Evolutionary conservation across 768 basidiomycete species (phyloP).

Genomic region (Boletales sp.): DNA sequence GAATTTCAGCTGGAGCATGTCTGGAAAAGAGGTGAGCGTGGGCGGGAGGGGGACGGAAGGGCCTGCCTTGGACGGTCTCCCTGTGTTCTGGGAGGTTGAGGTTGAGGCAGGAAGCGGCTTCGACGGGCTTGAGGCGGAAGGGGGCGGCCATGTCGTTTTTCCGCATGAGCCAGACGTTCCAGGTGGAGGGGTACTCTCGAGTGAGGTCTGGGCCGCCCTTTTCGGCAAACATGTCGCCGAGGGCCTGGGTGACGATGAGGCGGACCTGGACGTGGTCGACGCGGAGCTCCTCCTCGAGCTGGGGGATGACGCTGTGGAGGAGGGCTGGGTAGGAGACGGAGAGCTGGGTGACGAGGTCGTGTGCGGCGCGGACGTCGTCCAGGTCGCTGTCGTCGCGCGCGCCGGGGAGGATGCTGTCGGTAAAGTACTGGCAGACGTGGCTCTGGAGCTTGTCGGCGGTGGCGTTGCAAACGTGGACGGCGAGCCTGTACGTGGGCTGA

Average conservation of each 20-base stretch:
- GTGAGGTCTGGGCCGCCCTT: conserved; percentile 70
- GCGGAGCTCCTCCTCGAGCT: conserved; percentile 86
- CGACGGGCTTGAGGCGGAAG: conserved; percentile 79
- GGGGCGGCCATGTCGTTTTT: conserved; percentile 68
- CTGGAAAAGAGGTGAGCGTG: conserved; percentile 33
- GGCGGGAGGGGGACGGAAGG: not conserved
- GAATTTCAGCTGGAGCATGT: conserved; percentile 60
- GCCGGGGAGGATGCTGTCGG: conserved; percentile 73
- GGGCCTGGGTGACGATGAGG: conserved; percentile 74
- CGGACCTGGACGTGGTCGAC: conserved; percentile 71
- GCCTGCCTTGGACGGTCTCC: conserved; percentile 68
- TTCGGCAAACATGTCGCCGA: conserved; percentile 90
- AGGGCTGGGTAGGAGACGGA: conserved; percentile 76
- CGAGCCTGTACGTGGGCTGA: conserved; percentile 76
- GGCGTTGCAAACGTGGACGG: conserved; percentile 79
- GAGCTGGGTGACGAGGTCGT: conserved; percentile 81
- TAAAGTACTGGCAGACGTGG: conserved; percentile 88
- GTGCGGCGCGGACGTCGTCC: conserved; percentile 69
- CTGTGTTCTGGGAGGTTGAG: conserved; percentile 62
- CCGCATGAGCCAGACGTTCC: conserved; percentile 79
- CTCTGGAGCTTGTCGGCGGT: conserved; percentile 86
- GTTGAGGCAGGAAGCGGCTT: conserved; percentile 60
- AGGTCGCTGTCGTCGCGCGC: conserved; percentile 52
- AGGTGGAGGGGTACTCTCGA: conserved; percentile 77
- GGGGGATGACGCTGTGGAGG: conserved; percentile 87